These are phyloP conservation scores for Verbascum thapsus DNA, from an alignment of 257 asterid genomes.

Conservation along the genomic window DNA sequence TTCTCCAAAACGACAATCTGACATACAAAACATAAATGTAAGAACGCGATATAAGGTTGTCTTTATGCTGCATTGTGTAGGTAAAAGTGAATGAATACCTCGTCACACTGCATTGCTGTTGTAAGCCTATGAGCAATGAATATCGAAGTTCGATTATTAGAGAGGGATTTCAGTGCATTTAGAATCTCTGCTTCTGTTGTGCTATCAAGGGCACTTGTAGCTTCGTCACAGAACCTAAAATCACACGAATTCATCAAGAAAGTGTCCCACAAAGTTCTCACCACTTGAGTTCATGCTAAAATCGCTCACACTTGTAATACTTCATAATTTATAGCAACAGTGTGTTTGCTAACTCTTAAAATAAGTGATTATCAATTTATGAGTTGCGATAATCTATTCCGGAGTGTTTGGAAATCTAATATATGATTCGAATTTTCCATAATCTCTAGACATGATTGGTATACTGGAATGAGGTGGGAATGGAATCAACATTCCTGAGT, in stretches of 20 bases:
- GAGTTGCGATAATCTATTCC: no score
- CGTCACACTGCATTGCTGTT: constrained; percentile 99
- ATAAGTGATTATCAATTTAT: no score
- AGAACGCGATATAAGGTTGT: neutral
- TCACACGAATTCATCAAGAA: constrained; percentile 14
- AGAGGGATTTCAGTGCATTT: constrained; percentile 74
- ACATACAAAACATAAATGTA: constrained; percentile 8
- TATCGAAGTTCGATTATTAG: constrained; percentile 79
- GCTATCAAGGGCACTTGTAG: constrained; percentile 99
- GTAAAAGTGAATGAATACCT: constrained; percentile 47
- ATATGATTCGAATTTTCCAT: no score
- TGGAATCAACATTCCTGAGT: no score
- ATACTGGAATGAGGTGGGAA: no score
- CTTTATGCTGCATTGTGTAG: neutral
- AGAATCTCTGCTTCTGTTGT: constrained; percentile 94
- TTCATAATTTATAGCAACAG: no score
- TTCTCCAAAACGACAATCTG: constrained; percentile 92
- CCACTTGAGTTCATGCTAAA: no score
- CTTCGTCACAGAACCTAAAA: constrained; percentile 96
- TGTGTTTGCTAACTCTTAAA: no score
- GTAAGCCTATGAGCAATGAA: constrained; percentile 97
- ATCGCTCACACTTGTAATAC: no score
- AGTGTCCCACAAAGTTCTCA: neutral
- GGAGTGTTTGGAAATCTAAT: no score
- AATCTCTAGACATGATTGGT: no score